Conservation (phyloP, 768 basidiomycete species). For the Mycena leptocephala region DNA sequence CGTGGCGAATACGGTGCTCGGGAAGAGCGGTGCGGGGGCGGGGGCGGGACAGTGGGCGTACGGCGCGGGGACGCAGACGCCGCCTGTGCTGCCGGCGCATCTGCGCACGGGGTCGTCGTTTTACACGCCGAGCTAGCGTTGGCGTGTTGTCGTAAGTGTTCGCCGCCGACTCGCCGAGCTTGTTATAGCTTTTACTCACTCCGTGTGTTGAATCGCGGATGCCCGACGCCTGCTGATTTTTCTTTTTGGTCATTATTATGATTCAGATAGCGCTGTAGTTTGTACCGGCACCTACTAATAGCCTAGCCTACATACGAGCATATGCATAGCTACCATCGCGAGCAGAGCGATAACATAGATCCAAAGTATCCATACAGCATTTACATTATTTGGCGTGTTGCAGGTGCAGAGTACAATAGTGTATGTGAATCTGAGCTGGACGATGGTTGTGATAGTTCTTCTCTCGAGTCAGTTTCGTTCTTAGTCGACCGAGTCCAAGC, state of each 20-base stretch:
- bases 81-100: slow-evolving; percentile 48
- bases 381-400: not conserved
- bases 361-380: slow-evolving; percentile 20
- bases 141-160: not conserved
- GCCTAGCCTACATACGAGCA: slow-evolving; percentile 20
- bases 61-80: slow-evolving; percentile 21
- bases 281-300: slow-evolving; percentile 28
- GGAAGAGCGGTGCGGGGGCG: slow-evolving; percentile 20
- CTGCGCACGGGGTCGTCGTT: slow-evolving; percentile 33
- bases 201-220: no score
- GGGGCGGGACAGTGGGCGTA: not conserved
- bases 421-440: not conserved
- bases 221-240: not conserved
- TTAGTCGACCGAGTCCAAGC: no score
- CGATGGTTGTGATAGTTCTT: no score
- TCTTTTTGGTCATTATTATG: not conserved
- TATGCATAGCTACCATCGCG: no score
- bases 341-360: not conserved
- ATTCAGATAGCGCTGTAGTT: not conserved
- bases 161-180: no score
- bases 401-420: not conserved
- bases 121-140: slow-evolving; percentile 6
- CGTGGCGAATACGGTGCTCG: slow-evolving; percentile 68
- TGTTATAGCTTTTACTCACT: no score
- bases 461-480: no score